phyloP scores from a whole-genome alignment of 2,329 filamentous ascomycete species.

The Exophiala xenobiotica region DNA sequence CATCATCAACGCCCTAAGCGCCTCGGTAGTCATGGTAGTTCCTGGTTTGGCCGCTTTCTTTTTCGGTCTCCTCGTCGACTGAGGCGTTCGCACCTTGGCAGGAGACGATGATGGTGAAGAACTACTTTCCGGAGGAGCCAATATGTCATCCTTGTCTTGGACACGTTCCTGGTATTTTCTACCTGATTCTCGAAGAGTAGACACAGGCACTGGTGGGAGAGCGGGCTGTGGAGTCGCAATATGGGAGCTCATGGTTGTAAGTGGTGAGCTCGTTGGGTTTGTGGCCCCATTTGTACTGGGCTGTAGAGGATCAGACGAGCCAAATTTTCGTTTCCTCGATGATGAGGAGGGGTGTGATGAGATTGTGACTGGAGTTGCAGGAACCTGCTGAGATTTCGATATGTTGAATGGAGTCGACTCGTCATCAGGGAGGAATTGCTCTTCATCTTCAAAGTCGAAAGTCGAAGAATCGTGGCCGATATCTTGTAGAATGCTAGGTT shows the following conservation, averaged over 20 bases:
- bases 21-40: slow-evolving; percentile 19
- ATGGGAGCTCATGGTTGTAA: background rate
- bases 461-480: slow-evolving; percentile 25
- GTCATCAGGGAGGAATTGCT: slow-evolving; percentile 28
- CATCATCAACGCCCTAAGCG: slow-evolving; percentile 24
- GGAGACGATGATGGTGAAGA: slow-evolving; percentile 19
- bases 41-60: slow-evolving; percentile 12
- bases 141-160: slow-evolving; percentile 21
- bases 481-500: slow-evolving; percentile 30
- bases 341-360: slow-evolving; percentile 14
- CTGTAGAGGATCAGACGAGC: slow-evolving; percentile 10
- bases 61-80: slow-evolving; percentile 1
- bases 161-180: slow-evolving; percentile 11
- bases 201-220: slow-evolving; percentile 13
- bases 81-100: background rate
- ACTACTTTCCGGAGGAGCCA: slow-evolving; percentile 27
- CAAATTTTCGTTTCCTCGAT: slow-evolving; percentile 29
- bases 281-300: background rate
- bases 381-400: background rate
- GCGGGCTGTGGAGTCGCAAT: slow-evolving; percentile 9
- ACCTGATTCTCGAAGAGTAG: slow-evolving; percentile 16
- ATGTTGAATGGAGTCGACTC: slow-evolving; percentile 25
- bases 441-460: slow-evolving; percentile 28
- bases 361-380: slow-evolving; percentile 7
- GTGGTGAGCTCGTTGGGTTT: background rate